Evolutionary conservation across 805 yeast genomes (phyloP), one percentile per base, ranked within the genome.

Genomic region (Zygosaccharomyces bisporus): DNA sequence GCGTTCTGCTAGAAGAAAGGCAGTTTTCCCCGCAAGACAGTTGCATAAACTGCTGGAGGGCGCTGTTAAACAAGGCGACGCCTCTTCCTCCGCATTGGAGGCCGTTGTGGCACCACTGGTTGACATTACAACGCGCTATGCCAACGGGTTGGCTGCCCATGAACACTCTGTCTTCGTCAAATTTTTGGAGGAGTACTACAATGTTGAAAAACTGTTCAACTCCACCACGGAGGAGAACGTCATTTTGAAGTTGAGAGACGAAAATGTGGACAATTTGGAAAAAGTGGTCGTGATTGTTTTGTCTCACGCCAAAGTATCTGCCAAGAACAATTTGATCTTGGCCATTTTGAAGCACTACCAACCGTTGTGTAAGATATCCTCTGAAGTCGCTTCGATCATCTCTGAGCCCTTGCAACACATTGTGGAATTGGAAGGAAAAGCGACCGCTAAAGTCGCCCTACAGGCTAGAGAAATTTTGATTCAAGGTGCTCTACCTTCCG

Each of bases 401-500:
- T 80, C 86, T 54, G 79, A 75, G 10, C 76, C 86, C 2, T 77
- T 93, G 71, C 83, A 81, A 68, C 73, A 78, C 45, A 74, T 95
- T 56, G 95, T 90, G 43, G 93, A 86, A 64, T 76, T 93, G 52
- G 98, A 91, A 57, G 78, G 93, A 19, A 83, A 96, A 63, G 79
- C 87, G 6, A 81, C 96, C 29, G 91, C 96, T 21, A 91, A 90
- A 73, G 97, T 91, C 40, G 87, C 96, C 20, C 74, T 93, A 61
- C 89, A 87, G 68, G 97, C 98, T 1, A 81, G 98, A 64, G 99
- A 95, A 70, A 85, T 95, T 48, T 77, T 93, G 59, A 93, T 93
- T 59, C 96, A 90, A 74, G 93, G 97, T 66, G 88, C 98, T 23
- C 75, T 93, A 70, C 99, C 99, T 30, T 89, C 98, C 3, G 83